A percentile compares a stretch with the other conserved stretches of the same genome.
Conservation (phyloP, 2,329 filamentous ascomycete genomes). For the Talaromyces sp. region DNA sequence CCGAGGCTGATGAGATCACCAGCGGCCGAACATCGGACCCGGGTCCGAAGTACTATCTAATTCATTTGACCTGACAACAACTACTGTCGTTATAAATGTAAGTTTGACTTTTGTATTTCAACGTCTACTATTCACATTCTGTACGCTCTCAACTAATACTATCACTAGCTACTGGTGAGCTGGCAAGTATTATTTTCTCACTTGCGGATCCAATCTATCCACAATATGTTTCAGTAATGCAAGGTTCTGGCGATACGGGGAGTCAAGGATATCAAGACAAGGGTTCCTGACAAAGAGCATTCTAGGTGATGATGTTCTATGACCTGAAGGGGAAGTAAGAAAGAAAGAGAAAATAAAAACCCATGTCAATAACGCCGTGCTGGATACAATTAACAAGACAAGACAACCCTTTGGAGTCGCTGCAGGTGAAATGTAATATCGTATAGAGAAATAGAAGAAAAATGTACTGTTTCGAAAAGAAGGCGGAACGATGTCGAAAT, state of each 20-base stretch:
- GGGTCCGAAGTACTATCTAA: too few species aligned
- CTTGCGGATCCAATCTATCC: neutral
- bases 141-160: neutral
- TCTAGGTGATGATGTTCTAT: slow-evolving; percentile 9
- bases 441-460: neutral
- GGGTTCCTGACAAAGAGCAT: neutral
- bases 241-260: neutral
- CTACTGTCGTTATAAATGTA: too few species aligned
- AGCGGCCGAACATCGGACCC: neutral
- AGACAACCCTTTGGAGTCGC: neutral
- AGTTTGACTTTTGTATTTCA: neutral
- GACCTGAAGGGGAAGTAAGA: neutral
- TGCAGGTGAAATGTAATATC: neutral
- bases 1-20: neutral
- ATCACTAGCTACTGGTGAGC: neutral
- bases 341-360: neutral
- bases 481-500: neutral
- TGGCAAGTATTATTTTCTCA: neutral
- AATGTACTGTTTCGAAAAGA: neutral
- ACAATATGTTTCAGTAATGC: slow-evolving; percentile 1
- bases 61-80: too few species aligned
- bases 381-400: neutral
- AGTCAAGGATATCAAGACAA: slow-evolving; percentile 7
- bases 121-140: neutral
- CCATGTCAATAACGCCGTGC: slow-evolving; percentile 4